These are phyloP conservation scores for Tricholoma hemisulphureum DNA, from an alignment of 768 basidiomycete genomes.

Conservation along the genomic window DNA sequence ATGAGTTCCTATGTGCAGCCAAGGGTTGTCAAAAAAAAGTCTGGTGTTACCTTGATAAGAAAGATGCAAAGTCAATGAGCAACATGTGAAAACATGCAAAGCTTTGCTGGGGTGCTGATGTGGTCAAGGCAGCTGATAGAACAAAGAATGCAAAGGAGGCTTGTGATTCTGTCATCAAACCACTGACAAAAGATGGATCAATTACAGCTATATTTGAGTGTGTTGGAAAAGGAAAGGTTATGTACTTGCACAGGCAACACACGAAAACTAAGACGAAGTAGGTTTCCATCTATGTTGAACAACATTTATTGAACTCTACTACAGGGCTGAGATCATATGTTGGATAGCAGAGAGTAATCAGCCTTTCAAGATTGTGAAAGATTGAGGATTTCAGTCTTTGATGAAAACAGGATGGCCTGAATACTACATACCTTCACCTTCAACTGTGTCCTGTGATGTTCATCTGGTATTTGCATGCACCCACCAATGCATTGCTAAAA, in stretches of 20 bases:
- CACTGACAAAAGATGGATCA: constrained; percentile 9
- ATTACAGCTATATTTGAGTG: constrained; percentile 28
- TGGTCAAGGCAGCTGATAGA: no score
- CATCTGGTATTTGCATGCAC: no score
- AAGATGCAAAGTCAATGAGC: constrained; percentile 23
- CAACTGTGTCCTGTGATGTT: no score
- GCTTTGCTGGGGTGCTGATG: constrained; percentile 32
- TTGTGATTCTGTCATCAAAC: background rate
- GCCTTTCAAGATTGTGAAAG: background rate
- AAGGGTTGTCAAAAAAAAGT: background rate
- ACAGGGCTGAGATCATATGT: no score
- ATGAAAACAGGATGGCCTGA: background rate
- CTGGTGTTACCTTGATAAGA: constrained; percentile 21
- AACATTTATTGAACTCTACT: no score
- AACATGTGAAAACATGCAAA: constrained; percentile 28
- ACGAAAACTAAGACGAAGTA: constrained; percentile 24
- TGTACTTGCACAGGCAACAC: constrained; percentile 27
- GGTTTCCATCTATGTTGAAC: constrained; percentile 1
- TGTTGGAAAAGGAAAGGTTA: constrained; percentile 26
- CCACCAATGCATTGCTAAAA: constrained; percentile 19
- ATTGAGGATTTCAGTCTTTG: background rate
- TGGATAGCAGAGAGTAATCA: background rate
- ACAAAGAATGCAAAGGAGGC: constrained; percentile 3
- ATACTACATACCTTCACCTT: no score
- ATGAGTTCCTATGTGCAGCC: background rate